Evolutionary conservation across 805 yeast genomes (phyloP), one percentile per base, ranked within the genome.

Genomic region (Ogataea naganishii): DNA sequence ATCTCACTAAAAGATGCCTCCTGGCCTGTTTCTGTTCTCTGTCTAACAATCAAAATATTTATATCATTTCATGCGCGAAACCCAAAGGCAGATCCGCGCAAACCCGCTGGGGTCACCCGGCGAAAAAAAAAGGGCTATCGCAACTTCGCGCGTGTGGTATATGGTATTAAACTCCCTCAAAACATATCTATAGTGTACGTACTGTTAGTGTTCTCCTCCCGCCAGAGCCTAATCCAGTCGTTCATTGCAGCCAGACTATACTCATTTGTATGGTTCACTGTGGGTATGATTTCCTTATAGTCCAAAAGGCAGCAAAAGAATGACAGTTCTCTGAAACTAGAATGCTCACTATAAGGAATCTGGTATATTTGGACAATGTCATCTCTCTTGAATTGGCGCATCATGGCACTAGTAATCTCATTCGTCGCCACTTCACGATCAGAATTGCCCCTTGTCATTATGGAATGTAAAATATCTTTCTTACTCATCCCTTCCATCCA

Each of bases 271-370:
- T n/a, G n/a, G n/a, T n/a, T 73, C 4, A 89, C 98, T 0, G 98
- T 92, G 0, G 96, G 92, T 7, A 86, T 72, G 10, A 84, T 68
- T 23, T 62, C 45, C 0, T 55, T 54, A 39, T 73, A 67, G 6
- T 66, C 51, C 23, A 84, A 41, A 14, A 66, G 54, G 3, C 68
- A 57, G 14, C 79, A 69, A 47, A 89, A 83, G 32, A 67, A 64
- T 9, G 78, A 64, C 22, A 92, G 61, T 45, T 92, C 98, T 22
- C 80, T 60, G 44, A 76, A 89, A 34, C 95, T 83, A 8, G 95
- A 84, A 56, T 92, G 98, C 48, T 92, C 98, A 46, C 94, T 80
- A 47, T 92, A 92, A 0, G 98, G 97, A 2, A 88, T 70, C 8
- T 68, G 53, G 41, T 78, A 76, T 1, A 74, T 60, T 27, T 75